Base-by-base conservation (phyloP, 441 rosid genomes). In the Pelargonium exstipulatum region DNA sequence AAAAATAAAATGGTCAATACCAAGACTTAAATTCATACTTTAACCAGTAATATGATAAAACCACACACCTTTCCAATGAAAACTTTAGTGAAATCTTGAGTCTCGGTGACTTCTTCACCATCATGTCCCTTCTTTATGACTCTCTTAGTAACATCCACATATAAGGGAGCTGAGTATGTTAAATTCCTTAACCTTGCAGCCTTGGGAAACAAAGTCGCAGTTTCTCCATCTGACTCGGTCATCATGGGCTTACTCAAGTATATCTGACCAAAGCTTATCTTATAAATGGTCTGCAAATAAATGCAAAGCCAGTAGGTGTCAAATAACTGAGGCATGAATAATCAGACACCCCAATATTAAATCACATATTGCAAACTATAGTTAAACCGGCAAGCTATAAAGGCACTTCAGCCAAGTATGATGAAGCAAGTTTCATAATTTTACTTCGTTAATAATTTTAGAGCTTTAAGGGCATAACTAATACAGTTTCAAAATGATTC, bases 181-280 rank as follows among this genome's bases (percentile, higher is more conserved):
- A 95, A 84, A 82, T 95, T 95, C 82, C 98, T 90, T 85, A 95
- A 76, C 84, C 98, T 86, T 18, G 99, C 98, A 73, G 96, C 99
- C 80, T 90, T 95, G 37, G 99, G 99, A 79, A 89, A 92, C 66
- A 95, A 84, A 55, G 98, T 90, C 2, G 96, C 97, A 77, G 92
- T 95, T 78, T 89, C 93, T 79, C 98, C 98, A 83, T 95, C 96
- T 8, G 97, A 92, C 82, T 95, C 98, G 0, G 97, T 95, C 98
- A 95, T 92, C 97, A 89, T 92, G 2, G 99, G 99, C 82, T 92
- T 95, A 78, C 98, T 90, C 85, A 92, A 75, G 80, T 95, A 92
- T 74, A 92, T 90, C 80, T 95, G 99, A 67, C 96, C 97, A 79
- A 95, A 92, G 75, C 88, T 83, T 73, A 95, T 90, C 80, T 95